A percentile compares a stretch with the other conserved stretches of the same genome.
Evolutionary conservation across 208 protist species (phyloP).

Genomic region (Leishmania arabica): DNA sequence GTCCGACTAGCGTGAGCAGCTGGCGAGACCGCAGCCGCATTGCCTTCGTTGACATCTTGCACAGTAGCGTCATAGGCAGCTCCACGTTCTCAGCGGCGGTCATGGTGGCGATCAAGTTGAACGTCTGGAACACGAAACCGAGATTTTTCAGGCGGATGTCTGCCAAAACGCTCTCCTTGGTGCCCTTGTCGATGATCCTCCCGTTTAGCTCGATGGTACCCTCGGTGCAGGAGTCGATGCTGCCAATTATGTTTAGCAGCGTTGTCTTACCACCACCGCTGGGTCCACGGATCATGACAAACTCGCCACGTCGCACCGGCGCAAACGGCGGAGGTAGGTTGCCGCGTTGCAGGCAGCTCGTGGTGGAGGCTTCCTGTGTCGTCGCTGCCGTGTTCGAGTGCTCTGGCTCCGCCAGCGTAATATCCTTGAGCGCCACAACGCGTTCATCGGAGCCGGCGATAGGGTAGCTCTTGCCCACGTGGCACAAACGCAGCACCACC

Average conservation of each 20-base stretch:
- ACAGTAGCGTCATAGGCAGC: conserved; percentile 96
- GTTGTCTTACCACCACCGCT: conserved; percentile 97
- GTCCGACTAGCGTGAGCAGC: conserved; percentile 93
- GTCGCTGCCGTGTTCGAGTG: background rate
- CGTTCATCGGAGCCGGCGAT: conserved; percentile 57
- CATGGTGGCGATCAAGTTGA: conserved; percentile 98
- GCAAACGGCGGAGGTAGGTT: conserved; percentile 43
- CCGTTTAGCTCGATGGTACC: conserved; percentile 89
- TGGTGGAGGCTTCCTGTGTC: background rate
- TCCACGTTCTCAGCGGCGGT: conserved; percentile 97
- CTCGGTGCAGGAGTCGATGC: conserved; percentile 86
- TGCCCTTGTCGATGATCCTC: conserved; percentile 59
- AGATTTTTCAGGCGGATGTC: conserved; percentile 93
- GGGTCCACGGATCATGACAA: conserved; percentile 97
- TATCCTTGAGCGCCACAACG: conserved; percentile 65
- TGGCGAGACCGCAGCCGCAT: conserved; percentile 85
- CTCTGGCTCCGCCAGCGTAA: conserved; percentile 53
- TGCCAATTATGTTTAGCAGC: conserved; percentile 95
- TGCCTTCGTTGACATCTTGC: conserved; percentile 80
- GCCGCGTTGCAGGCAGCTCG: background rate
- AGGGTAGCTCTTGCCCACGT: conserved; percentile 74
- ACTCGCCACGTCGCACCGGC: conserved; percentile 92
- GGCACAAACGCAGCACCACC: conserved; percentile 60
- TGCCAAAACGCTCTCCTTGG: conserved; percentile 80
- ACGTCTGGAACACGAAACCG: conserved; percentile 98